Conservation (phyloP, 139 green algal species). For the Axilococcus clingmanii region DNA sequence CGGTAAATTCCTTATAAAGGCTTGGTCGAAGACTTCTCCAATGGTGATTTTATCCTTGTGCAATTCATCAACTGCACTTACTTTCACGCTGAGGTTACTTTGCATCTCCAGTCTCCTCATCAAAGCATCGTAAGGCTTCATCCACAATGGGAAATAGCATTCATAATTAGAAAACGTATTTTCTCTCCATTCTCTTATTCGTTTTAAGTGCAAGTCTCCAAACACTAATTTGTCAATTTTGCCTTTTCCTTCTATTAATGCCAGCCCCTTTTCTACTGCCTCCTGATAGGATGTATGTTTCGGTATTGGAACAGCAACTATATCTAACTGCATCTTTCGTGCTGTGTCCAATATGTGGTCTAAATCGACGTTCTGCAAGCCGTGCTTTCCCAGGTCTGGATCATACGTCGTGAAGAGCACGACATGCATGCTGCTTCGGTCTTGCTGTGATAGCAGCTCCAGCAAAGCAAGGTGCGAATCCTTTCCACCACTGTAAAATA, state of each 20-base stretch:
- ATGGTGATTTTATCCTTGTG: not conserved
- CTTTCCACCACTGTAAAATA: constrained; percentile 1
- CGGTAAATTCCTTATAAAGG: not conserved
- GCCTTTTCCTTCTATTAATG: not conserved
- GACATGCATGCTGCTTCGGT: not conserved
- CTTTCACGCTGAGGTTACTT: too few species aligned
- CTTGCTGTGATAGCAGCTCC: not conserved
- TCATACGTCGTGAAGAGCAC: not conserved
- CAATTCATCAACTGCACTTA: too few species aligned
- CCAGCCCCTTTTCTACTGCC: not conserved
- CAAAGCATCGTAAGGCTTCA: not conserved
- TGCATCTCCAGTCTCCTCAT: not conserved
- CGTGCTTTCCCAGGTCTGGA: not conserved
- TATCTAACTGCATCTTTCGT: not conserved
- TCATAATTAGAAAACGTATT: not conserved
- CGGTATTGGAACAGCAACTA: not conserved
- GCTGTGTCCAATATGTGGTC: not conserved
- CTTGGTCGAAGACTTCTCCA: not conserved
- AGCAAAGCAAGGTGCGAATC: not conserved
- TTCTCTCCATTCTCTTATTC: constrained; percentile 1
- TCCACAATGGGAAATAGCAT: not conserved
- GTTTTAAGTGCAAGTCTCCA: not conserved
- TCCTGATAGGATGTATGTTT: not conserved
- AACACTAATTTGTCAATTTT: not conserved
- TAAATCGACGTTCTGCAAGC: not conserved